Evolutionary conservation across 176 grass and related monocot genomes (phyloP), one percentile per base, ranked within the genome.

Genomic region (Hsuehochloa calcarea): DNA sequence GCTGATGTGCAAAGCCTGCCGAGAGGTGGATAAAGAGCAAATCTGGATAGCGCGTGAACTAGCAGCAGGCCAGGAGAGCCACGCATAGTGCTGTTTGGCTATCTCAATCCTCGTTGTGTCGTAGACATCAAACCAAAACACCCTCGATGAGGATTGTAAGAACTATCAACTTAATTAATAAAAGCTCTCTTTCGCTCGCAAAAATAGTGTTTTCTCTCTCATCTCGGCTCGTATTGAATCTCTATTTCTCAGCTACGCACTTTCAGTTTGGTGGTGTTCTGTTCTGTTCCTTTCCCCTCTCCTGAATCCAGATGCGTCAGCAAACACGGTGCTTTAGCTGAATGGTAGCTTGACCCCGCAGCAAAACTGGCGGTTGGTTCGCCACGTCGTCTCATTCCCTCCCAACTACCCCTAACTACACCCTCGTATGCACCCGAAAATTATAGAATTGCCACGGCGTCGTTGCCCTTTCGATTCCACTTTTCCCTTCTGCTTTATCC

Each of bases 381-480:
- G 54, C 60, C 89, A 83, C 84, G 59, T 82, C 19, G 6, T 10
- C 56, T 34, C 45, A 9, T 8, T 20, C 23, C 6, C 34, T 14
- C 58, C 84, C 60, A 90, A 87, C 80, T 41, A 90, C 80, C 80
- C 31, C 47, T 11, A 13, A 6, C 11, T 17, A 34, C n/a, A 31
- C 80, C 88, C 79, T 85, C 8, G 1, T 2, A 68, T 15, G 11
- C 19, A 67, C 40, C 37, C 3, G 20, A 4, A 14, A 26, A 90
- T 38, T 78, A 46, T 37, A 29, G 1, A 17, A 5, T 64, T 82
- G 55, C 78, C 88, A 86, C 52, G 0, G 25, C 23, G 19, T 0
- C 3, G 20, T 56, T 22, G 3, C 0, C 54, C 51, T 55, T 22
- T 22, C 3, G 0, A 20, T 56, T n/a, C 54, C 54, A 8, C 8